Conservation (phyloP, 2,329 filamentous ascomycete species). For the Incumbomyces lentus region DNA sequence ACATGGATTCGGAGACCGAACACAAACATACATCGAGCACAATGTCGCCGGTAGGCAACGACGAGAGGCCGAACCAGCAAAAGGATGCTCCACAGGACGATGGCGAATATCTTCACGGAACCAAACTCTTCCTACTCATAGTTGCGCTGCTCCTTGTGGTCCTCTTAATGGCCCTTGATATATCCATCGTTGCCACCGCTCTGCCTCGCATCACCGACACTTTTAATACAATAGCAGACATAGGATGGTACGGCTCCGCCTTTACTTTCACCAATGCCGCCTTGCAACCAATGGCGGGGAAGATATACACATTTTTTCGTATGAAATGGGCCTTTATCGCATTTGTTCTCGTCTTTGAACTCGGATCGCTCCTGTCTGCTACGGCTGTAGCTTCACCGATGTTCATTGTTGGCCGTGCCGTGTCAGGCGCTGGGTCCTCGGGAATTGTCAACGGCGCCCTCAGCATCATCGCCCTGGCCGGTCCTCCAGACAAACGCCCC, state of each 20-base stretch:
- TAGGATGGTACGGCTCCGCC: constrained; percentile 30
- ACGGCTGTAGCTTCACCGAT: constrained; percentile 23
- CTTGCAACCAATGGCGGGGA: constrained; percentile 44
- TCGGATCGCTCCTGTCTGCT: constrained; percentile 24
- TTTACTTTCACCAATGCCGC: constrained; percentile 39
- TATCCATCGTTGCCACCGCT: constrained; percentile 43
- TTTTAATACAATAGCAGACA: constrained; percentile 26
- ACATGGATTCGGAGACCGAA: too few species aligned
- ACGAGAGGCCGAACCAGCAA: not conserved
- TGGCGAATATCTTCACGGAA: constrained; percentile 15
- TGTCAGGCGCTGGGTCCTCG: constrained; percentile 23
- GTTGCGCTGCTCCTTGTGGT: constrained; percentile 32
- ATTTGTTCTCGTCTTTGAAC: constrained; percentile 23
- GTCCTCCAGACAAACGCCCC: constrained; percentile 22
- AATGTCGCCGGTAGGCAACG: not conserved
- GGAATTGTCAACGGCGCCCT: constrained; percentile 23
- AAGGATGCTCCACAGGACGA: not conserved
- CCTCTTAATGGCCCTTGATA: constrained; percentile 43
- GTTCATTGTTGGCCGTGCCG: constrained; percentile 24
- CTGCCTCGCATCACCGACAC: constrained; percentile 40
- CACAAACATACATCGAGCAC: not conserved
- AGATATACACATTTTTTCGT: constrained; percentile 31
- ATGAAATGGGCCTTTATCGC: constrained; percentile 20
- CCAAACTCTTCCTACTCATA: constrained; percentile 22
- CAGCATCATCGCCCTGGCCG: constrained; percentile 21